Base-by-base conservation (phyloP, 306 rosid species). In the Citrullus colocynthis region DNA sequence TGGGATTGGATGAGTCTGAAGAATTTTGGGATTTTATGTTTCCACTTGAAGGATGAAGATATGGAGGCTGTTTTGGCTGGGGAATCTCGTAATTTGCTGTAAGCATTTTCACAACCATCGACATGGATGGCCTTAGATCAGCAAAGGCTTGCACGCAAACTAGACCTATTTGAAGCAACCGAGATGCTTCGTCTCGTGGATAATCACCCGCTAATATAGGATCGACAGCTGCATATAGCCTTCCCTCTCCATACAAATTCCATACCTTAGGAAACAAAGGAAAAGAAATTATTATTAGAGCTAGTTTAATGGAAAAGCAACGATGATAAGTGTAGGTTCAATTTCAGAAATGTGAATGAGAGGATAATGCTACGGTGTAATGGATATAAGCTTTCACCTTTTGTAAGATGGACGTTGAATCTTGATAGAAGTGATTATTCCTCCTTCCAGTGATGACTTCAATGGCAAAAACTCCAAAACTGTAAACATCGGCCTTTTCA, bases 401-500 rank as follows among this genome's bases (percentile, higher is more conserved):
- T 60, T 85, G 80, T n/a, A 87, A 75, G 63, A 87, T 60, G 14
- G 88, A 81, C 67, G 59, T 36, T 41, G 81, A 56, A 78, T 73
- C 73, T 74, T 78, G 61, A 44, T 62, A 32, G 77, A 77, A 81
- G 61, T 74, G 70, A 49, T 69, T 87, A 75, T 80, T 89, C 78
- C 79, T 88, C 75, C 81, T 89, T 82, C 95, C 95, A 9, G 88
- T 73, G 17, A 89, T 75, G 24, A 89, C 77, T 88, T 91, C 97
- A 56, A 87, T 76, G 39, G 87, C 78, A 24, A 89, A 69, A 67
- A 89, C 89, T 70, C 97, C 97, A 41, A 89, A 91, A 77, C 97
- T 89, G 67, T 88, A 91, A 39, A 89, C 87, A 54, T 91, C 97
- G 9, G 95, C 97, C 82, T 91, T 91, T 82, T 88, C 95, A 0